phyloP scores from a whole-genome alignment of 75 land plant species.

The Picea sitchensis region DNA sequence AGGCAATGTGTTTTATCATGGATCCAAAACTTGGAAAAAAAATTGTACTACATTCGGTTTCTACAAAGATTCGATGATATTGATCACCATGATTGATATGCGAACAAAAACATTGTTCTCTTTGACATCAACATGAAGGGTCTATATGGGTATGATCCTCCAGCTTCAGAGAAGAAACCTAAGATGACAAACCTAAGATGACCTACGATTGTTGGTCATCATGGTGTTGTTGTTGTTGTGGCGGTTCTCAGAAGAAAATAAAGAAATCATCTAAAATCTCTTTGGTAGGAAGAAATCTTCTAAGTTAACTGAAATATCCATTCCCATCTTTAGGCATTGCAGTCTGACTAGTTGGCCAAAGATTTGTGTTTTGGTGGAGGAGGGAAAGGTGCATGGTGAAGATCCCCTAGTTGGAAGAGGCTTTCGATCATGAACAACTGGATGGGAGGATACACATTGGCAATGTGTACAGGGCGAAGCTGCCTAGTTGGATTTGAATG shows the following conservation, averaged over 20 bases:
- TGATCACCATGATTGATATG: conserved; percentile 71
- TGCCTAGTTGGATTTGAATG: too few relatives aligned
- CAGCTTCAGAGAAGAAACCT: conserved; percentile 36
- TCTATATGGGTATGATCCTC: conserved; percentile 66
- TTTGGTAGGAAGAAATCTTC: conserved; percentile 28
- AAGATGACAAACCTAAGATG: conserved; percentile 42
- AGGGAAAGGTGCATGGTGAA: too few relatives aligned
- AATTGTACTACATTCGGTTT: conserved; percentile 73
- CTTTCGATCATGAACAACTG: too few relatives aligned
- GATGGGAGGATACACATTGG: too few relatives aligned
- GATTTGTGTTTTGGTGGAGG: too few relatives aligned
- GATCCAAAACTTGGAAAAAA: too few relatives aligned
- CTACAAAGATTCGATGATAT: conserved; percentile 81
- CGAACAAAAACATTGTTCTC: conserved; percentile 69
- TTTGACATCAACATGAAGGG: conserved; percentile 85
- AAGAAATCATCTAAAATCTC: conserved; percentile 25
- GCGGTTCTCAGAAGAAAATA: conserved; percentile 51
- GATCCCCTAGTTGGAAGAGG: too few relatives aligned
- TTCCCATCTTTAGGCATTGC: conserved; percentile 24
- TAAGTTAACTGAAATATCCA: conserved; percentile 14
- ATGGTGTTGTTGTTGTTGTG: conserved; percentile 41
- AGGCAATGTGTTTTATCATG: too few relatives aligned
- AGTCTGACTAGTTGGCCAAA: too few relatives aligned
- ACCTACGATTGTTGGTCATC: conserved; percentile 58
- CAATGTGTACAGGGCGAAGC: too few relatives aligned